phyloP scores from a whole-genome alignment of 768 basidiomycete species.

The Suillus discolor region DNA sequence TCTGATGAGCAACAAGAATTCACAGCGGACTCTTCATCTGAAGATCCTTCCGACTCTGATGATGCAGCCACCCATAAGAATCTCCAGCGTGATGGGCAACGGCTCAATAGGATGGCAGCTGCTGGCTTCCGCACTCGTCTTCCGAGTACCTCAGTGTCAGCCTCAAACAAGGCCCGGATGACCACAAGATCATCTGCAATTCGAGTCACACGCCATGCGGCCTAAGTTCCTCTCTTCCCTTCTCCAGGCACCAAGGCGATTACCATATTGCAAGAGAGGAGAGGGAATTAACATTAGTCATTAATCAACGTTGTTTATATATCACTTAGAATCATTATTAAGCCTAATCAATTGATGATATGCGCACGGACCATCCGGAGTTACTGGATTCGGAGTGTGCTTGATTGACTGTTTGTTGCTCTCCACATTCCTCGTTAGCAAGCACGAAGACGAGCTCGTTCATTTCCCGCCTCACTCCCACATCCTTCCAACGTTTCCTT shows the following conservation, averaged over 20 bases:
- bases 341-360: not conserved
- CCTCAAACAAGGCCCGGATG: not conserved
- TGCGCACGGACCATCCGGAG: slow-evolving; percentile 21
- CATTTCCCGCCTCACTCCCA: slow-evolving; percentile 4
- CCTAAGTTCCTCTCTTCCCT: not conserved
- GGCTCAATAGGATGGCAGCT: slow-evolving; percentile 20
- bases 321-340: not conserved
- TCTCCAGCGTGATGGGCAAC: slow-evolving; percentile 17
- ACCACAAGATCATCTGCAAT: not conserved
- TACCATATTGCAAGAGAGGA: not conserved
- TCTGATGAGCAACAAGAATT: slow-evolving; percentile 1
- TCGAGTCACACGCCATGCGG: not conserved
- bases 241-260: not conserved
- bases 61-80: slow-evolving; percentile 29
- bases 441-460: slow-evolving; percentile 7
- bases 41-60: slow-evolving; percentile 29
- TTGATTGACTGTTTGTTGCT: slow-evolving; percentile 2
- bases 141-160: not conserved
- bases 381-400: slow-evolving; percentile 6
- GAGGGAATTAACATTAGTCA: not conserved
- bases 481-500: slow-evolving; percentile 22
- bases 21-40: not conserved
- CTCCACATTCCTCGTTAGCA: slow-evolving; percentile 5
- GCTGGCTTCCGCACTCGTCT: slow-evolving; percentile 1
- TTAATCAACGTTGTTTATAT: not conserved